Base-by-base conservation (phyloP, 2,329 filamentous ascomycete genomes). In the Cladophialophora bantiana region DNA sequence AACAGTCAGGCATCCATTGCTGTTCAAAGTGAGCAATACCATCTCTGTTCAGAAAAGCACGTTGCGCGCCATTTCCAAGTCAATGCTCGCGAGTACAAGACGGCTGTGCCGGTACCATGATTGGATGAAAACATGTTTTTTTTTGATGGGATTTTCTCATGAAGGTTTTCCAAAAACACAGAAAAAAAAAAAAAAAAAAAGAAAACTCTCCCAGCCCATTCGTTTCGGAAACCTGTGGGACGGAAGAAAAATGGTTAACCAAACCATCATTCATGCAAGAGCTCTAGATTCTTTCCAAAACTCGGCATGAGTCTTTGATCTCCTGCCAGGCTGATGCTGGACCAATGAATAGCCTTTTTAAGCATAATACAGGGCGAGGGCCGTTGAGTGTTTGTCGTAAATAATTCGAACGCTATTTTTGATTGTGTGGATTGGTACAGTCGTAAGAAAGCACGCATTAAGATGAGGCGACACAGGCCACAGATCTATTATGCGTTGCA, bases 281-380 rank as follows among this genome's bases (percentile, higher is more conserved):
- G 62, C 40, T 63, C 59, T 63, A 45, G 52, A 50, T 53, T 55
- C 42, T 65, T 61, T 55, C 52, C 36, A 64, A 58, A 65, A 65
- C 62, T 57, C 55, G 50, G 12, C 31, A 59, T 59, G 57, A 63
- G 59, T 45, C 34, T 62, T 58, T 59, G 58, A 67, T 68, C 57
- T 66, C 66, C 68, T 68, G 66, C 64, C 68, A 70, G 68, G 60
- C 68, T 68, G 68, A 59, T 70, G 59, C 68, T 70, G 68, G 68
- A 58, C 55, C 61, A 20, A 68, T 68, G 45, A 53, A 61, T 54
- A 62, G 42, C 57, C 59, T 57, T 38, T 57, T 35, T 50, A 55
- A 57, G 54, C 68, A 70, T 70, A 70, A 68, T 70, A 70, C 68
- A 69, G 58, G 61, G 50, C 57, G 42, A 31, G 56, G 62, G 68